Conservation (phyloP, 1,284 basidiomycete genomes). For the Spongiforma sp. region DNA sequence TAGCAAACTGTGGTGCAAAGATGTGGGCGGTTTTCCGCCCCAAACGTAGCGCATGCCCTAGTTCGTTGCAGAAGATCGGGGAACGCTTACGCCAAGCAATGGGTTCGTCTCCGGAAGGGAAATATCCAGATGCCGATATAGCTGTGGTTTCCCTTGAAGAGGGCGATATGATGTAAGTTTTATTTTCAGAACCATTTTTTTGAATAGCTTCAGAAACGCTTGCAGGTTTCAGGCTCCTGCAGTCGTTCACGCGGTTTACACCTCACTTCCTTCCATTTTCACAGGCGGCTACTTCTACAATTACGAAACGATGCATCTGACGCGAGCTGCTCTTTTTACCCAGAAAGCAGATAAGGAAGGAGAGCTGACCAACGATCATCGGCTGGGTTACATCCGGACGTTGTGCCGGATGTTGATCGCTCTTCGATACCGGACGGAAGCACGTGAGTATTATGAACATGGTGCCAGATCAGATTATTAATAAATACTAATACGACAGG, state of each 20-base stretch:
- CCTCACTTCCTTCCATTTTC: slow-evolving; percentile 6
- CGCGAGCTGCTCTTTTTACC: accelerated
- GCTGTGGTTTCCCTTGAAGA: neutral
- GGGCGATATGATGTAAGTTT: neutral
- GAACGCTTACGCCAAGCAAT: neutral
- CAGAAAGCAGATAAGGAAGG: accelerated
- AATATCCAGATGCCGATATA: neutral
- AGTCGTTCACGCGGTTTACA: slow-evolving; percentile 9
- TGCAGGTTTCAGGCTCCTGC: neutral
- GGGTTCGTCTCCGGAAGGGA: neutral
- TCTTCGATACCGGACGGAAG: slow-evolving; percentile 4
- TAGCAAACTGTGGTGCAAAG: neutral
- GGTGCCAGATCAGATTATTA: neutral
- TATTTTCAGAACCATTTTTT: neutral
- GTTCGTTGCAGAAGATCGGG: neutral
- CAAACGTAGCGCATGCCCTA: neutral
- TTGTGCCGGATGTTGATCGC: slow-evolving; percentile 14
- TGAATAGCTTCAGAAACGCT: neutral
- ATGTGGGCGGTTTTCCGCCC: neutral
- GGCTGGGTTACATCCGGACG: neutral
- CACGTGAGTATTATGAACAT: neutral
- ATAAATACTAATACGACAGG: neutral
- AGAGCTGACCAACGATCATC: slow-evolving; percentile 3
- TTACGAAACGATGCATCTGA: slow-evolving; percentile 19
- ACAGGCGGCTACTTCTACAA: slow-evolving; percentile 15